These are phyloP conservation scores for Cocos nucifera DNA, from an alignment of 176 grass and related monocot species.

Conservation along the genomic window DNA sequence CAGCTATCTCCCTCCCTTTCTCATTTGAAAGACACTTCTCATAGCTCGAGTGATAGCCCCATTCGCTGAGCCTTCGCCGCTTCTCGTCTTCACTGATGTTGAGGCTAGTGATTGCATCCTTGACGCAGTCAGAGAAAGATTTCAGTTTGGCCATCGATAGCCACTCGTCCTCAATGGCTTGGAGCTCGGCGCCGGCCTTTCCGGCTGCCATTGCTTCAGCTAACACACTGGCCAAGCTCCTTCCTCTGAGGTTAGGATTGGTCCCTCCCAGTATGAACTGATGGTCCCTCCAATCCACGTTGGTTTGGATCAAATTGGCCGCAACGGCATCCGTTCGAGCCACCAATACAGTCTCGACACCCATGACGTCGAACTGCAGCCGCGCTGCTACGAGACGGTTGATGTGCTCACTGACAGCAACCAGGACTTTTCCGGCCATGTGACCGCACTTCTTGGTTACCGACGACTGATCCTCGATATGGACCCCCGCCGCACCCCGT, in stretches of 20 bases:
- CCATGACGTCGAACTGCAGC: constrained; percentile 94
- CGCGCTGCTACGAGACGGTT: constrained; percentile 83
- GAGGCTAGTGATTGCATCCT: constrained; percentile 37
- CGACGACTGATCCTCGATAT: constrained; percentile 91
- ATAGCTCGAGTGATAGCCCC: constrained; percentile 35
- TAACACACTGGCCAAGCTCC: constrained; percentile 31
- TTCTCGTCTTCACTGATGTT: constrained; percentile 30
- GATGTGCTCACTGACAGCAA: constrained; percentile 63
- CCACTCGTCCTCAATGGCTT: constrained; percentile 74
- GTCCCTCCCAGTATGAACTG: constrained; percentile 75
- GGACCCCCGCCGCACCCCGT: constrained; percentile 73
- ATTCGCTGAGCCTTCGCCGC: constrained; percentile 45
- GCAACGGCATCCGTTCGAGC: constrained; percentile 75
- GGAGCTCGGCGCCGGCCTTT: constrained; percentile 52
- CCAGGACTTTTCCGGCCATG: constrained; percentile 94
- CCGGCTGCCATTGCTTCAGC: constrained; percentile 37
- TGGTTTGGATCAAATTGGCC: constrained; percentile 84
- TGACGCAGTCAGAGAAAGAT: constrained; percentile 64
- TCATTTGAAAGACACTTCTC: constrained; percentile 55
- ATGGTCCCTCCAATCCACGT: constrained; percentile 81
- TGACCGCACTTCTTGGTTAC: constrained; percentile 86
- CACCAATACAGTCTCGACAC: constrained; percentile 71
- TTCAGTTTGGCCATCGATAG: constrained; percentile 47
- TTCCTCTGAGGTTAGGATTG: constrained; percentile 35
- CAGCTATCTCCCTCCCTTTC: constrained; percentile 48